phyloP scores from a whole-genome alignment of 257 asterid genomes.

The Cynanchum wilfordii region DNA sequence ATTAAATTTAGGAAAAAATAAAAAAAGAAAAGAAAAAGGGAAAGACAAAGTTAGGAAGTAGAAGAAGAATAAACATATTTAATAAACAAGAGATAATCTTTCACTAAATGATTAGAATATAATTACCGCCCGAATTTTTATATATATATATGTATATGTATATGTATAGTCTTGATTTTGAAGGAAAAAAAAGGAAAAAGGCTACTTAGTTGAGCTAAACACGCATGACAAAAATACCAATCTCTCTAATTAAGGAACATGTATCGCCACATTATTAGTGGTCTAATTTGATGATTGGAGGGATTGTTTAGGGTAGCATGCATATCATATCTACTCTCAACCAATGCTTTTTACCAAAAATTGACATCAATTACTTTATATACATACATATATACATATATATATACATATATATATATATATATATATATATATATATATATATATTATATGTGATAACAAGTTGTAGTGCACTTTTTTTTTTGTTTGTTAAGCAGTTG shows the following conservation, averaged over 20 bases:
- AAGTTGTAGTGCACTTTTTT: too few relatives aligned
- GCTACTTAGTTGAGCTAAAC: constrained; percentile 11
- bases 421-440: too few relatives aligned
- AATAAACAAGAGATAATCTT: constrained; percentile 4
- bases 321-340: background rate
- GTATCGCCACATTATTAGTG: background rate
- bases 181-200: background rate
- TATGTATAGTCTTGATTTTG: background rate
- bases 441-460: too few relatives aligned
- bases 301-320: too few relatives aligned
- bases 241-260: background rate
- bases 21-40: too few relatives aligned
- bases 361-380: background rate
- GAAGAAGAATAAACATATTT: background rate
- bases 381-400: too few relatives aligned
- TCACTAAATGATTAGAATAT: constrained; percentile 2
- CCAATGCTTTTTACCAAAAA: too few relatives aligned
- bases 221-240: constrained; percentile 2
- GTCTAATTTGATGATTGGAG: background rate
- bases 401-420: too few relatives aligned
- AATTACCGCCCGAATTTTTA: constrained; percentile 15
- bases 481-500: too few relatives aligned
- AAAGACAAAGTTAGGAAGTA: too few relatives aligned
- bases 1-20: too few relatives aligned
- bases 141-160: background rate